These are phyloP conservation scores for Angomonas deanei DNA, from an alignment of 208 protist genomes.

Conservation along the genomic window DNA sequence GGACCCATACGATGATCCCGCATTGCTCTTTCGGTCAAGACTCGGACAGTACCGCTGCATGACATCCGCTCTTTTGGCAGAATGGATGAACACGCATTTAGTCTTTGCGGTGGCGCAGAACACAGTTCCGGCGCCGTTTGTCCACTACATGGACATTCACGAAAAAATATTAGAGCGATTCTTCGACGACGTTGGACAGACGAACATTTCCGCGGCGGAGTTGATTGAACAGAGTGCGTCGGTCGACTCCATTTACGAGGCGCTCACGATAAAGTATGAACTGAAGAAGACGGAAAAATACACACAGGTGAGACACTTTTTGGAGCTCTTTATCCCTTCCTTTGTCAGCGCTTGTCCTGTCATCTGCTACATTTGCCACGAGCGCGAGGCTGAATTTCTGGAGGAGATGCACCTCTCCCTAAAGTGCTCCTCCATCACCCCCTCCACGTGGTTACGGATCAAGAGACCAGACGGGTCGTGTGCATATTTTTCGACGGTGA, in stretches of 20 bases:
- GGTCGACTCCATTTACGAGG: slow-evolving; percentile 11
- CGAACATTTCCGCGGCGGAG: not conserved
- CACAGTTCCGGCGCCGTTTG: not conserved
- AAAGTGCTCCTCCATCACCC: not conserved
- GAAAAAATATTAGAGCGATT: slow-evolving; percentile 5
- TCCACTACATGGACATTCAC: slow-evolving; percentile 2
- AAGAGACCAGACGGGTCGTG: not conserved
- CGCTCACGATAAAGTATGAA: slow-evolving; percentile 7
- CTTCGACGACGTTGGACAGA: not conserved
- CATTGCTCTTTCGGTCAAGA: not conserved
- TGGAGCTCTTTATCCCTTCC: slow-evolving; percentile 3
- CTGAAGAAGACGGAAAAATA: not conserved
- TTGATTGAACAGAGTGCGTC: not conserved
- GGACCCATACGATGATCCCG: not conserved
- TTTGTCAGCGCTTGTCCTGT: slow-evolving; percentile 14
- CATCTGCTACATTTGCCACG: slow-evolving; percentile 24
- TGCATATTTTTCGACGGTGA: slow-evolving; percentile 10
- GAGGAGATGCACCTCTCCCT: slow-evolving; percentile 14
- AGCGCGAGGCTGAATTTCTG: slow-evolving; percentile 21
- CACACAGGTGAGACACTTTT: not conserved
- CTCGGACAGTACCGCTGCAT: not conserved
- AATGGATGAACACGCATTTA: not conserved
- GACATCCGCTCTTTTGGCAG: not conserved
- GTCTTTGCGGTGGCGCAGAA: slow-evolving; percentile 1
- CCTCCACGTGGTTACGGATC: slow-evolving; percentile 19